phyloP scores from a whole-genome alignment of 1,284 basidiomycete species.

The Malassezia brasiliensis region DNA sequence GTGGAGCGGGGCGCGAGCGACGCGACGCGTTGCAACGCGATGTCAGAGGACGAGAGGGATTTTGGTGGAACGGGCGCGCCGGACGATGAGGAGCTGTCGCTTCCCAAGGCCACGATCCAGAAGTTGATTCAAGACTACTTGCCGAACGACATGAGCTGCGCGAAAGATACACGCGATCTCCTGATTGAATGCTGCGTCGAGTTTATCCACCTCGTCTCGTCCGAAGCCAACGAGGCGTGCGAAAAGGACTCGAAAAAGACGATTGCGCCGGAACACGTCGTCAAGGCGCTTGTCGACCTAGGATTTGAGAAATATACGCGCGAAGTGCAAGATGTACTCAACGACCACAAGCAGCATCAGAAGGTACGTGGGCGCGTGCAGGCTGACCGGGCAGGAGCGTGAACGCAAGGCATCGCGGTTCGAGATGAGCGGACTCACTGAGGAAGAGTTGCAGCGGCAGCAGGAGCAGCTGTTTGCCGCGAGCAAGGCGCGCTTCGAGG shows the following conservation, averaged over 20 bases:
- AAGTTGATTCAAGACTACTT: conserved; percentile 92
- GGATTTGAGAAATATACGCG: conserved; percentile 79
- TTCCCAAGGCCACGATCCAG: conserved; percentile 92
- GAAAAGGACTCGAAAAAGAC: conserved; percentile 99
- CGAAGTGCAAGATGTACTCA: conserved; percentile 81
- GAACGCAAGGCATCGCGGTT: conserved; percentile 62
- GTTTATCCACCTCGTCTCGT: conserved; percentile 94
- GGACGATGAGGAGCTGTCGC: conserved; percentile 75
- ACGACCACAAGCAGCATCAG: conserved; percentile 88
- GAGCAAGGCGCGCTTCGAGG: conserved; percentile 57
- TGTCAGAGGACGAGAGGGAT: conserved; percentile 77
- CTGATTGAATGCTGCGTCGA: conserved; percentile 98
- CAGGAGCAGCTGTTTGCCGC: conserved; percentile 87
- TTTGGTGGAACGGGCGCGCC: conserved; percentile 51
- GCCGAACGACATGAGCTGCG: conserved; percentile 76
- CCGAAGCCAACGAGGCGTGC: conserved; percentile 95
- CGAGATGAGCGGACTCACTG: conserved; percentile 77
- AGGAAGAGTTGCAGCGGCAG: conserved; percentile 74
- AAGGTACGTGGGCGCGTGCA: conserved; percentile 52
- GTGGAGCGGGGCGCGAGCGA: background rate
- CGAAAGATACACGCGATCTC: conserved; percentile 90
- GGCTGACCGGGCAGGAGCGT: conserved; percentile 21
- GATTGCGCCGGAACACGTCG: conserved; percentile 94
- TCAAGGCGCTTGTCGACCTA: conserved; percentile 77
- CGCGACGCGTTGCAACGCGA: conserved; percentile 43